Percentiles rank a stretch among this genome's conserved stretches.
Conservation (phyloP, 768 basidiomycete species). For the Tylopilus sp. region DNA sequence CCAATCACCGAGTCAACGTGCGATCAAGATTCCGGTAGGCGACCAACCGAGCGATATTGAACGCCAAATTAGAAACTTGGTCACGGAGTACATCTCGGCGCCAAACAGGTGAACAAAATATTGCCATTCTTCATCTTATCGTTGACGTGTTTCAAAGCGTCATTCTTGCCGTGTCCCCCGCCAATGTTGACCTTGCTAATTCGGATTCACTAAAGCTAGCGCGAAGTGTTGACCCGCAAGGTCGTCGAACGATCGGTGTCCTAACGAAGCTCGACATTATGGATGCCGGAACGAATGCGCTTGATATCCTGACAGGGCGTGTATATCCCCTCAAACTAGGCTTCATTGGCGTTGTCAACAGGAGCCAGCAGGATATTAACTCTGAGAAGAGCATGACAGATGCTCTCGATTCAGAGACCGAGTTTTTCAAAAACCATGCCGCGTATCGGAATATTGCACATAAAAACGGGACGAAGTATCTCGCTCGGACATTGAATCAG, state of each 20-base stretch:
- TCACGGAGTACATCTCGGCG: conserved; percentile 95
- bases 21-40: conserved; percentile 80
- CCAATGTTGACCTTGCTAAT: conserved; percentile 98
- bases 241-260: conserved; percentile 93
- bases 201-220: conserved; percentile 97
- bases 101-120: conserved; percentile 74
- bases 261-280: conserved; percentile 97
- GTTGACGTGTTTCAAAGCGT: conserved; percentile 52
- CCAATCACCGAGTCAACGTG: background rate
- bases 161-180: conserved; percentile 93
- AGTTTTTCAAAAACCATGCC: conserved; percentile 87
- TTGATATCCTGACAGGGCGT: conserved; percentile 93
- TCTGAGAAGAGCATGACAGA: conserved; percentile 80
- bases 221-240: conserved; percentile 92
- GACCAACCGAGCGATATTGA: conserved; percentile 99
- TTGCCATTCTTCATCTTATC: background rate
- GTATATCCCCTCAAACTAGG: conserved; percentile 98
- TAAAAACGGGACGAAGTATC: conserved; percentile 94
- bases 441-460: conserved; percentile 95
- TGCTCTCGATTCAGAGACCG: conserved; percentile 78
- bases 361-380: conserved; percentile 97
- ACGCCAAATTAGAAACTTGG: conserved; percentile 88
- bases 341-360: conserved; percentile 97
- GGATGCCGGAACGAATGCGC: conserved; percentile 98
- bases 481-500: conserved; percentile 92